phyloP scores from a whole-genome alignment of 352 stramenopile genomes.

The Peronospora farinosa region DNA sequence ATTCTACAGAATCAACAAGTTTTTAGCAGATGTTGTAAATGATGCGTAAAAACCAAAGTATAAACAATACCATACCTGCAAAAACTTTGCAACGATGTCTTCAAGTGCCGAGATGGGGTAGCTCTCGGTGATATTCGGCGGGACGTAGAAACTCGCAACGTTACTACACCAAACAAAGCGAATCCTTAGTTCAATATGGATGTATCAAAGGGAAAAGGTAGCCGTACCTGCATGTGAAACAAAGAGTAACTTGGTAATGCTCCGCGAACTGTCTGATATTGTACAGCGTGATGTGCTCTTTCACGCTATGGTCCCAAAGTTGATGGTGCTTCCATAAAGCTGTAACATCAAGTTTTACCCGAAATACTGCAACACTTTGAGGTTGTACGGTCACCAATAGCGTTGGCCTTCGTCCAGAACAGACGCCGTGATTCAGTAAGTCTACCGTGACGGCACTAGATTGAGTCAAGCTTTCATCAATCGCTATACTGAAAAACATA shows the following conservation, averaged over 20 bases:
- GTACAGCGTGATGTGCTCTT: conserved; percentile 85
- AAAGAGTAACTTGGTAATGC: conserved; percentile 82
- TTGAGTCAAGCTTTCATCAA: conserved; percentile 42
- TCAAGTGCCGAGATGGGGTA: conserved; percentile 81
- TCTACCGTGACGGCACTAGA: conserved; percentile 45
- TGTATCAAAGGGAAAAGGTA: neutral
- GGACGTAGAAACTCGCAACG: conserved; percentile 77
- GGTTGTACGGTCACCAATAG: conserved; percentile 68
- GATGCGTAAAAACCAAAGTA: neutral
- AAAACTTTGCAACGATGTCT: conserved; percentile 84
- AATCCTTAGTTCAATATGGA: conserved; percentile 5
- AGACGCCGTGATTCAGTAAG: conserved; percentile 62
- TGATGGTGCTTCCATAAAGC: conserved; percentile 72
- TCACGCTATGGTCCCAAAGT: conserved; percentile 83
- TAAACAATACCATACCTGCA: conserved; percentile 44
- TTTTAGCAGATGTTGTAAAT: neutral
- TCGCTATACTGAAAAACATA: conserved; percentile 75
- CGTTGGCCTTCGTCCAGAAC: conserved; percentile 55
- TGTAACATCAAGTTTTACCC: conserved; percentile 59
- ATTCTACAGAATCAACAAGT: conserved; percentile 33
- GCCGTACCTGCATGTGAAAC: conserved; percentile 79
- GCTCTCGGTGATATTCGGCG: conserved; percentile 74
- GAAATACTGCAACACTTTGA: conserved; percentile 48
- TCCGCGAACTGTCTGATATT: conserved; percentile 88
- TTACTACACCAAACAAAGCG: conserved; percentile 38